These are phyloP conservation scores for Penicillium glabrum DNA, from an alignment of 2,329 filamentous ascomycete genomes.

Conservation along the genomic window DNA sequence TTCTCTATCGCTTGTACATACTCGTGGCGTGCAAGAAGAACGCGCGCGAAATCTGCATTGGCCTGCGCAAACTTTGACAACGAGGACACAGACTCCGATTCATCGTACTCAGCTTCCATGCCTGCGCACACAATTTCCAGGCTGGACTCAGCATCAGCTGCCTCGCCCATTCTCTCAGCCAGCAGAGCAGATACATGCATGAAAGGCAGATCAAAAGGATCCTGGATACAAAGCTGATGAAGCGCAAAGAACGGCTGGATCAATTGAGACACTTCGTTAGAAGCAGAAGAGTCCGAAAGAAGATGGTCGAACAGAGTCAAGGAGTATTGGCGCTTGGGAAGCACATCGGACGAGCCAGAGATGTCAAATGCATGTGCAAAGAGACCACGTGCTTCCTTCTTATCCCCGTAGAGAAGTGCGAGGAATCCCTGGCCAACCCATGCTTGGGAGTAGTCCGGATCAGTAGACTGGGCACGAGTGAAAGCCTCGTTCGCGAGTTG, in stretches of 20 bases:
- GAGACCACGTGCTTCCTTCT: slow-evolving; percentile 74
- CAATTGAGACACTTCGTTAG: slow-evolving; percentile 60
- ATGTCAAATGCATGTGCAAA: slow-evolving; percentile 96
- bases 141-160: slow-evolving; percentile 60
- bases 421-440: slow-evolving; percentile 93
- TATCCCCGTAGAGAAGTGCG: slow-evolving; percentile 72
- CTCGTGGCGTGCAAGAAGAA: slow-evolving; percentile 67
- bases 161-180: slow-evolving; percentile 75
- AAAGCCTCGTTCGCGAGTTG: slow-evolving; percentile 89
- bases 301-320: slow-evolving; percentile 81
- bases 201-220: slow-evolving; percentile 68
- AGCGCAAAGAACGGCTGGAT: slow-evolving; percentile 88
- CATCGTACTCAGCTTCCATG: slow-evolving; percentile 81
- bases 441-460: slow-evolving; percentile 88
- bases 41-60: slow-evolving; percentile 83
- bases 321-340: slow-evolving; percentile 77
- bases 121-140: slow-evolving; percentile 66
- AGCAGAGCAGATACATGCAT: slow-evolving; percentile 78
- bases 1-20: slow-evolving; percentile 73
- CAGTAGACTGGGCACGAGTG: slow-evolving; percentile 85
- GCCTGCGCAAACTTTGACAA: slow-evolving; percentile 77
- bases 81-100: slow-evolving; percentile 71
- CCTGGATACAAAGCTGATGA: slow-evolving; percentile 72
- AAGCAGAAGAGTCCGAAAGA: slow-evolving; percentile 54
- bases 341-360: slow-evolving; percentile 70